Conservation (phyloP, 805 yeast species). For the Wickerhamiella nectarea region DNA sequence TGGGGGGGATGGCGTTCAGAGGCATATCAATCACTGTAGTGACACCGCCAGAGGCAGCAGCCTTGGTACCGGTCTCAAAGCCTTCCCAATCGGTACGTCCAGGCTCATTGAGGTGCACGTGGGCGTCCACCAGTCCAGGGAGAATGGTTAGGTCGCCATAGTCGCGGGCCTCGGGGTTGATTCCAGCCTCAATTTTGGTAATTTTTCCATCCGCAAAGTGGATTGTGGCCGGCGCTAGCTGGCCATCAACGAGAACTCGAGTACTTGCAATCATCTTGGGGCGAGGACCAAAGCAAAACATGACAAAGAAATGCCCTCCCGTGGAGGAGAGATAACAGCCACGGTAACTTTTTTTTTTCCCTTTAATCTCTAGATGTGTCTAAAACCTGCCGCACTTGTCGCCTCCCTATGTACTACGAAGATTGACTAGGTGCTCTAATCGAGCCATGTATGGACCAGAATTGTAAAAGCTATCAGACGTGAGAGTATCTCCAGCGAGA, state of each 20-base stretch:
- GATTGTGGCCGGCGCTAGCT: constrained; percentile 21
- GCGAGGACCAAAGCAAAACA: constrained; percentile 5
- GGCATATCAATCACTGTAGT: constrained; percentile 97
- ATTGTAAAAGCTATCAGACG: too few relatives aligned
- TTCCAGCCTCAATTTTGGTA: constrained; percentile 25
- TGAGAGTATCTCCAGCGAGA: too few relatives aligned
- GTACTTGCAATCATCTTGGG: constrained; percentile 13
- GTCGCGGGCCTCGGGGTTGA: constrained; percentile 27
- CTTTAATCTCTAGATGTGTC: too few relatives aligned
- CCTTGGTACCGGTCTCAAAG: constrained; percentile 83
- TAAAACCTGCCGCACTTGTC: too few relatives aligned
- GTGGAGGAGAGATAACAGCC: too few relatives aligned
- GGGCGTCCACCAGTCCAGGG: constrained; percentile 90
- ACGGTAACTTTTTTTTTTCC: too few relatives aligned
- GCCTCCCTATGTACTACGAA: too few relatives aligned
- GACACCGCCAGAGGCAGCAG: constrained; percentile 93
- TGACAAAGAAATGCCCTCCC: too few relatives aligned
- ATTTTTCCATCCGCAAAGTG: constrained; percentile 41
- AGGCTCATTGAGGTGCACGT: constrained; percentile 90
- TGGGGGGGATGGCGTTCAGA: constrained; percentile 88
- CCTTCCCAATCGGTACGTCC: constrained; percentile 99
- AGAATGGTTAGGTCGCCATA: constrained; percentile 56
- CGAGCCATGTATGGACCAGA: too few relatives aligned
- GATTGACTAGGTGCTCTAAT: too few relatives aligned
- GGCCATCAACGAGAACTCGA: constrained; percentile 20